A percentile compares a stretch with the other conserved stretches of the same genome.
These are phyloP conservation scores for Paecilomyces formosus DNA, from an alignment of 2,329 filamentous ascomycete genomes.

Conservation along the genomic window DNA sequence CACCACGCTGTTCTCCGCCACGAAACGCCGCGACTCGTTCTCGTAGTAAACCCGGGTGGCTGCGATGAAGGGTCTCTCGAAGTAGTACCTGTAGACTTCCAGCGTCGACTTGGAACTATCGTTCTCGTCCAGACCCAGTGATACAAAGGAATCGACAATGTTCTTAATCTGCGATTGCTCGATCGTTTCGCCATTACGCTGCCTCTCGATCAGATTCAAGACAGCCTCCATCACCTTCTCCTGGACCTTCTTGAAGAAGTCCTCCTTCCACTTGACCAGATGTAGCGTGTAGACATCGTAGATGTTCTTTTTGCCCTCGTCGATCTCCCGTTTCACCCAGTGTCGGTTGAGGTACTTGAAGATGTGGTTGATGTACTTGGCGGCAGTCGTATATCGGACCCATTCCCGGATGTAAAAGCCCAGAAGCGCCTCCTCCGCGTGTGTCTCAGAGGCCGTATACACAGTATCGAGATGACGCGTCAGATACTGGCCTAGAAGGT, in stretches of 20 bases:
- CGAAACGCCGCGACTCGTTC: slow-evolving; percentile 85
- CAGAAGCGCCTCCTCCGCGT: slow-evolving; percentile 83
- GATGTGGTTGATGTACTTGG: slow-evolving; percentile 94
- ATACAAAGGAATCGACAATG: slow-evolving; percentile 94
- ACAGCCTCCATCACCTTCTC: slow-evolving; percentile 92
- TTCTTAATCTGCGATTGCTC: slow-evolving; percentile 96
- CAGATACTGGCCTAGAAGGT: slow-evolving; percentile 81
- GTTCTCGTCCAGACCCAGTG: slow-evolving; percentile 84
- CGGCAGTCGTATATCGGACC: slow-evolving; percentile 89
- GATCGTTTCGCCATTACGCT: slow-evolving; percentile 94
- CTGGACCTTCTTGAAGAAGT: slow-evolving; percentile 79
- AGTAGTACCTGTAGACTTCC: slow-evolving; percentile 87
- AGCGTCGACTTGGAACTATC: slow-evolving; percentile 91
- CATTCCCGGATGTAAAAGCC: slow-evolving; percentile 95
- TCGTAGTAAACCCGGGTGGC: slow-evolving; percentile 83
- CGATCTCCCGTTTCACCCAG: slow-evolving; percentile 98
- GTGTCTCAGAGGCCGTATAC: slow-evolving; percentile 63
- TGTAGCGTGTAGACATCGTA: slow-evolving; percentile 98
- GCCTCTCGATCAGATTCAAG: slow-evolving; percentile 90
- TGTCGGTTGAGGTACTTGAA: slow-evolving; percentile 95
- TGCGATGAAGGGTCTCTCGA: slow-evolving; percentile 83
- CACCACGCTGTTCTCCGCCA: slow-evolving; percentile 93
- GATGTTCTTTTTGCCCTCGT: slow-evolving; percentile 96
- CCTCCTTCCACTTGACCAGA: slow-evolving; percentile 87
- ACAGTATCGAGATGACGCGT: slow-evolving; percentile 67